phyloP scores from a whole-genome alignment of 306 rosid species.

The Cicer chorassanicum region DNA sequence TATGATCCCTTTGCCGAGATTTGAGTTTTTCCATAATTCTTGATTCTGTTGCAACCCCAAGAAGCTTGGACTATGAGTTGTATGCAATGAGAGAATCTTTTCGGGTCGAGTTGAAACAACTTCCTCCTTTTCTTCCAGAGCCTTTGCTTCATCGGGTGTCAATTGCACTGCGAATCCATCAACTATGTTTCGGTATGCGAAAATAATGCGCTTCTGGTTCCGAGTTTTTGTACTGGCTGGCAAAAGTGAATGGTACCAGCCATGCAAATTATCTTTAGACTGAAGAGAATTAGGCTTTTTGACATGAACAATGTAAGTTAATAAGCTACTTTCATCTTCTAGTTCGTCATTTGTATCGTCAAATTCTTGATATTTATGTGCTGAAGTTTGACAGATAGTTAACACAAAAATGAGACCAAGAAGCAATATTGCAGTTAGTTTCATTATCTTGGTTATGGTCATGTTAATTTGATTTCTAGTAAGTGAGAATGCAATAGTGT shows the following conservation, averaged over 20 bases:
- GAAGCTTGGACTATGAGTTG: conserved; percentile 70
- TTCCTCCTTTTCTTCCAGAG: conserved; percentile 56
- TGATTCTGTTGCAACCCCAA: conserved; percentile 57
- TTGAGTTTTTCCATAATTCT: conserved; percentile 60
- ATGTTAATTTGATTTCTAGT: neutral
- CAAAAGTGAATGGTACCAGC: conserved; percentile 64
- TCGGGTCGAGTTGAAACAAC: conserved; percentile 54
- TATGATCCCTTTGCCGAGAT: conserved; percentile 63
- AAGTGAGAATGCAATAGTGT: too few relatives aligned
- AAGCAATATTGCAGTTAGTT: conserved; percentile 28
- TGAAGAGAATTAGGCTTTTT: conserved; percentile 45
- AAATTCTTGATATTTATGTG: conserved; percentile 12
- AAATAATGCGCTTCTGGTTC: conserved; percentile 44
- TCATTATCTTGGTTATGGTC: conserved; percentile 10
- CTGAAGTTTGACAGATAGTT: conserved; percentile 20
- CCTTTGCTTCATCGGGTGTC: conserved; percentile 58
- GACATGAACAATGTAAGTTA: conserved; percentile 61
- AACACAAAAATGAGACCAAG: conserved; percentile 35
- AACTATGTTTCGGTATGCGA: conserved; percentile 50
- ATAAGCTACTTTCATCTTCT: conserved; percentile 27
- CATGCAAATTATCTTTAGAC: conserved; percentile 43
- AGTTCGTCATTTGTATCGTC: neutral
- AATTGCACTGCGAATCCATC: conserved; percentile 67
- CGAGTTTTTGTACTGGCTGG: conserved; percentile 39
- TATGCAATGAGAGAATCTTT: conserved; percentile 56